Percentiles rank a stretch among this genome's conserved stretches.
Evolutionary conservation across 164 flowering plant species (phyloP).

Genomic region (Nymphaea thermarum): DNA sequence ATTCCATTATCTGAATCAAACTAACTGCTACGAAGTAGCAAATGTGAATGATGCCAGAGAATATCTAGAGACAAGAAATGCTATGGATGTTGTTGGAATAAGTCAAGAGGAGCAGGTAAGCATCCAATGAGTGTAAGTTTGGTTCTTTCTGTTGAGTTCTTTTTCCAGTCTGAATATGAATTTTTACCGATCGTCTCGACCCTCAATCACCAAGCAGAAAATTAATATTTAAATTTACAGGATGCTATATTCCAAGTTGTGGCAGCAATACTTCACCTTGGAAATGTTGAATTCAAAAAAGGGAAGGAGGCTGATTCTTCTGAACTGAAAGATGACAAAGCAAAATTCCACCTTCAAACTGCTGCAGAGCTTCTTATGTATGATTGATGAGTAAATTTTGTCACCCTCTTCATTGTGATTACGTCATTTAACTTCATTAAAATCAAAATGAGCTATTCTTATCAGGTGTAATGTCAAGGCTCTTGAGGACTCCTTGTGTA

Average conservation of each 20-base stretch:
- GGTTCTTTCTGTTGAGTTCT: neutral
- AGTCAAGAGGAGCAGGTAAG: conserved; percentile 68
- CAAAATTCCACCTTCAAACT: conserved; percentile 53
- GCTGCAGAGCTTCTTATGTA: conserved; percentile 75
- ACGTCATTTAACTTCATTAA: neutral
- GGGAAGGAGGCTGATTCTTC: conserved; percentile 77
- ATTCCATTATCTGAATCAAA: conserved; percentile 76
- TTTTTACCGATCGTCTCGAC: neutral
- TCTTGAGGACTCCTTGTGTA: conserved; percentile 60
- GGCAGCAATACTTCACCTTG: conserved; percentile 81
- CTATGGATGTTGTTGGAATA: conserved; percentile 85
- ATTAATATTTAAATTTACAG: conserved; percentile 19
- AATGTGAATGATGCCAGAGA: conserved; percentile 67
- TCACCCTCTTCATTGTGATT: neutral
- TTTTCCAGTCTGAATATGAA: neutral
- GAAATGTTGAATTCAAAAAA: conserved; percentile 58
- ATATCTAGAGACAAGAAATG: conserved; percentile 58
- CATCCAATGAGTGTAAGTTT: neutral
- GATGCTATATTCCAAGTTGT: conserved; percentile 80
- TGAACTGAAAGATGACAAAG: conserved; percentile 50
- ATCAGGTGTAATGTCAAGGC: conserved; percentile 59
- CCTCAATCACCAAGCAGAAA: neutral
- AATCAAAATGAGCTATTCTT: neutral
- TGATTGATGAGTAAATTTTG: conserved; percentile 9
- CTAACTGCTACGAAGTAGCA: conserved; percentile 59